A percentile compares a stretch with the other conserved stretches of the same genome.
These are phyloP conservation scores for Fusarium decemcellulare DNA, from an alignment of 2,329 filamentous ascomycete species.

Conservation along the genomic window DNA sequence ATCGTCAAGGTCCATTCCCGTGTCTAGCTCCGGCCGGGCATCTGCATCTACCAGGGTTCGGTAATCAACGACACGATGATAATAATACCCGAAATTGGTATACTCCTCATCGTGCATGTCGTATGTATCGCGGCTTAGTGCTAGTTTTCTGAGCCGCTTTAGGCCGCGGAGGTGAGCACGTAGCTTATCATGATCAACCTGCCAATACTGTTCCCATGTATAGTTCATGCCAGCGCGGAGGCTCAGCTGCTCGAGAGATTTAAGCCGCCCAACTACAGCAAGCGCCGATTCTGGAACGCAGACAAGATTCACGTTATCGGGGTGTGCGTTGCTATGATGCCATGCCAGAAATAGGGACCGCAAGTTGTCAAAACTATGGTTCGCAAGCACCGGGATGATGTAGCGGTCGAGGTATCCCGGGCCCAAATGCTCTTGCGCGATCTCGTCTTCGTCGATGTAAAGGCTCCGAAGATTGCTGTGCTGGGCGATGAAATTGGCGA, in stretches of 20 bases:
- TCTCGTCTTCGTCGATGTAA: neutral
- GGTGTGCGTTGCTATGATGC: neutral
- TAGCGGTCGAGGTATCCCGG: constrained; percentile 2
- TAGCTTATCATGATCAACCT: constrained; percentile 15
- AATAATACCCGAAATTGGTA: no score
- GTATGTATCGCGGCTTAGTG: constrained; percentile 24
- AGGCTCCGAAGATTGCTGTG: constrained; percentile 5
- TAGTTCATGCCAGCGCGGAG: neutral
- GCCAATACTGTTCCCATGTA: constrained; percentile 16
- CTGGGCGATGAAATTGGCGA: constrained; percentile 13
- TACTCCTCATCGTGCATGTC: neutral
- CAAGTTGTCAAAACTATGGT: constrained; percentile 9
- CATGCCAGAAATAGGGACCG: constrained; percentile 25
- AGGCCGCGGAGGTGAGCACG: neutral
- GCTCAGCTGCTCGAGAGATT: constrained; percentile 28
- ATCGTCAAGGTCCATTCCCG: no score
- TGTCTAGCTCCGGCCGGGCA: constrained; percentile 3
- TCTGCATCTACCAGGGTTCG: no score
- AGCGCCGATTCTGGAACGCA: constrained; percentile 13
- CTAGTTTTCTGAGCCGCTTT: constrained; percentile 15
- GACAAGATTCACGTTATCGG: neutral
- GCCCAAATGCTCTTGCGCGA: fast-evolving
- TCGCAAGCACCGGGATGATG: constrained; percentile 21
- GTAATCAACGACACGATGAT: no score
- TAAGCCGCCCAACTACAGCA: neutral